Evolutionary conservation across 2,329 filamentous ascomycete species (phyloP).

Genomic region (Sclerotinia subarctica): DNA sequence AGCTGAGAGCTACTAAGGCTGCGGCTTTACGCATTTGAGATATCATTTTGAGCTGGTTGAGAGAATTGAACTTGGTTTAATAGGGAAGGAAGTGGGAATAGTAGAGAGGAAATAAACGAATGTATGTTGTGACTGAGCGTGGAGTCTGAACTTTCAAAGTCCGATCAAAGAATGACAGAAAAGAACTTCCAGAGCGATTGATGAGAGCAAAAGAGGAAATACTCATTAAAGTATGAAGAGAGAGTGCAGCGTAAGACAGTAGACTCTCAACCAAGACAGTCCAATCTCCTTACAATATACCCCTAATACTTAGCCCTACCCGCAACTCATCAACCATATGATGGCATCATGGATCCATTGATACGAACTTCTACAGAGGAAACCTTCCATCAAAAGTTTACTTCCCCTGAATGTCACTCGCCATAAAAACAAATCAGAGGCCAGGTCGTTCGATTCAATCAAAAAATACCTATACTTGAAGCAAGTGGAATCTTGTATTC

Average conservation of each 20-base stretch:
- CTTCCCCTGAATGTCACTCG: background rate
- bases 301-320: background rate
- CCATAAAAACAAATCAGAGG: background rate
- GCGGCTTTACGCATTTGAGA: background rate
- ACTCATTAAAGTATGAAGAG: background rate
- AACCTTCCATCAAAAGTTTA: background rate
- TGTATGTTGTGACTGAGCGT: background rate
- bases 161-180: constrained; percentile 4
- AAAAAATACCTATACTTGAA: background rate
- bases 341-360: background rate
- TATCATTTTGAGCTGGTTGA: background rate
- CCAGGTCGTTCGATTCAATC: background rate
- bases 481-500: background rate
- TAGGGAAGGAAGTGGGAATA: background rate
- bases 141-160: background rate
- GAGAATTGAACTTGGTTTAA: background rate
- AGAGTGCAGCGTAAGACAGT: background rate
- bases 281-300: background rate
- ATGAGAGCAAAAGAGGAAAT: background rate
- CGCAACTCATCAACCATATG: background rate
- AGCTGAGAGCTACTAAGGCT: constrained; percentile 3
- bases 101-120: background rate
- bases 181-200: background rate
- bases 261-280: background rate
- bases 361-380: background rate